Conservation (phyloP, 306 rosid species). For the Fagus crenata region DNA sequence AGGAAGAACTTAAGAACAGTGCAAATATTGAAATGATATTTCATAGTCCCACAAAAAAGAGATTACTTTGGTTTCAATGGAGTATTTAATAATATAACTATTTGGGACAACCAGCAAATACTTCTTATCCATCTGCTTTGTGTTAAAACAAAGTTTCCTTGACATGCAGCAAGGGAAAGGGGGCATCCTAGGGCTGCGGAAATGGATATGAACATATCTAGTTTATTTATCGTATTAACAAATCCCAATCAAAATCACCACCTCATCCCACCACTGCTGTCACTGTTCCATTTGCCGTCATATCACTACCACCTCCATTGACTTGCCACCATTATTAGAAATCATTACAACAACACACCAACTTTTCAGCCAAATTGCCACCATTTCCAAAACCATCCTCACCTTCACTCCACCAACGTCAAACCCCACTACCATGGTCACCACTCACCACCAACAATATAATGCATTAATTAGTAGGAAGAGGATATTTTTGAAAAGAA, state of each 20-base stretch:
- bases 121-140: conserved; percentile 15
- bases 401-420: conserved; percentile 10
- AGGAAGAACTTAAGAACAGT: too few species aligned
- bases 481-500: too few species aligned
- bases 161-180: background rate
- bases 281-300: conserved; percentile 5
- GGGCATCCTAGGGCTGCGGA: background rate
- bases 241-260: conserved; percentile 14
- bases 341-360: background rate
- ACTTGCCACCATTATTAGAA: background rate
- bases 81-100: background rate
- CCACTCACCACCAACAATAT: too few species aligned
- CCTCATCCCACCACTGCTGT: conserved; percentile 16
- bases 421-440: conserved; percentile 6
- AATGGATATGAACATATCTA: background rate
- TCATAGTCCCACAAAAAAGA: background rate
- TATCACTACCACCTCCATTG: conserved; percentile 8
- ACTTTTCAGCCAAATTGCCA: conserved; percentile 1
- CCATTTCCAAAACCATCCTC: conserved; percentile 20
- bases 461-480: too few species aligned
- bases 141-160: conserved; percentile 19
- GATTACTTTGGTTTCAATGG: background rate
- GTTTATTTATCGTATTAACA: conserved; percentile 1
- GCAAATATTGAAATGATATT: conserved; percentile 6
- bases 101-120: background rate